A percentile compares a stretch with the other conserved stretches of the same genome.
Evolutionary conservation across 179 eudicot genomes (phyloP).

Genomic region (Beta macrorhiza): DNA sequence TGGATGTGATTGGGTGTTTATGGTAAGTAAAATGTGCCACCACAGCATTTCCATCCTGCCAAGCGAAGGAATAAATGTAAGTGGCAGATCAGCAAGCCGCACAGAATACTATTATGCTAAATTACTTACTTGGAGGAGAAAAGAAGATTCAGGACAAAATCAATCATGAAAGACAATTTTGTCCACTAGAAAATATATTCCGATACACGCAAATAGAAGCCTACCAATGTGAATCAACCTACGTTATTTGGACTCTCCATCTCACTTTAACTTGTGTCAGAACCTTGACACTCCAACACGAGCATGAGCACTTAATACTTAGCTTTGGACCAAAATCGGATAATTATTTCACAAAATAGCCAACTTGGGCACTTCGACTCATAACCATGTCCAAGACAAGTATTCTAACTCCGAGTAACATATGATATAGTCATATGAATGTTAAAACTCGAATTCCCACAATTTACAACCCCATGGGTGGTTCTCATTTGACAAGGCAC

Average conservation of each 20-base stretch:
- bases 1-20: constrained; percentile 89
- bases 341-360: no score
- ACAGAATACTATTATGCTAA: background rate
- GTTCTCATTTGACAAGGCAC: background rate
- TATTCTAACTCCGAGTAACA: no score
- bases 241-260: no score
- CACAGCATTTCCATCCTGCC: constrained; percentile 61
- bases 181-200: background rate
- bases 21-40: constrained; percentile 88
- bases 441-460: background rate
- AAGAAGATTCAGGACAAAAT: background rate
- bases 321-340: no score
- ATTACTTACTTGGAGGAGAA: background rate
- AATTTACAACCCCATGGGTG: background rate
- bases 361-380: no score
- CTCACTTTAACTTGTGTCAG: no score
- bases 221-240: background rate
- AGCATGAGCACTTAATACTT: no score
- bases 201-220: background rate
- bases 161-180: background rate
- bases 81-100: background rate
- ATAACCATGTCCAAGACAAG: no score
- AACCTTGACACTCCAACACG: no score
- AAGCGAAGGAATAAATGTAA: constrained; percentile 1
- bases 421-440: background rate